Evolutionary conservation across 2,329 filamentous ascomycete genomes (phyloP).

Genomic region (Penicillium hesseltinei): DNA sequence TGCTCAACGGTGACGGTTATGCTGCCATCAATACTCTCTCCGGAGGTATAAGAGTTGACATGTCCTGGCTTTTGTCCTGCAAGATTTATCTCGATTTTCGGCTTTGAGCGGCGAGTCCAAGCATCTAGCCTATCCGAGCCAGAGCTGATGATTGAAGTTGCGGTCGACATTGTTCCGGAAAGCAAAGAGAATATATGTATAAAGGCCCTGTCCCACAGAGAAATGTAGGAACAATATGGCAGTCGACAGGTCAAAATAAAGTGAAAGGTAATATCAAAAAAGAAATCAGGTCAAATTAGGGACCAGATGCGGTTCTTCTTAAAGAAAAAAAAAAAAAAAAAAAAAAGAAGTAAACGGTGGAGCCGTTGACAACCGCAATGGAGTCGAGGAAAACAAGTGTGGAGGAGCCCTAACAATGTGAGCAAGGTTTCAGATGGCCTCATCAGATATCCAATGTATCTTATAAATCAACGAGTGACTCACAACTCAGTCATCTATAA

Average conservation of each 20-base stretch:
- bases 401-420: conserved; percentile 7
- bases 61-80: conserved; percentile 33
- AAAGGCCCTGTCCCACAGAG: background rate
- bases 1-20: conserved; percentile 51
- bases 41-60: conserved; percentile 54
- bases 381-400: conserved; percentile 2
- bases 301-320: background rate
- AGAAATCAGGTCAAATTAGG: background rate
- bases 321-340: background rate
- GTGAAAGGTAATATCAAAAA: background rate
- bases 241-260: background rate
- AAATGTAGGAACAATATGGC: background rate
- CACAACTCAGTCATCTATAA: background rate
- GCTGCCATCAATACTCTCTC: conserved; percentile 57
- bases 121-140: conserved; percentile 29
- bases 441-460: background rate
- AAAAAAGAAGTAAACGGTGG: conserved; percentile 22
- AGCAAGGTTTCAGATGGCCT: background rate
- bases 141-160: conserved; percentile 28
- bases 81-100: conserved; percentile 33
- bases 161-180: conserved; percentile 13
- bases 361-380: conserved; percentile 26
- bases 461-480: conserved; percentile 14
- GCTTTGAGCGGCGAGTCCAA: conserved; percentile 28
- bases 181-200: background rate